Conservation (phyloP, 768 basidiomycete genomes). For the Rhizopogon vinicolor region DNA sequence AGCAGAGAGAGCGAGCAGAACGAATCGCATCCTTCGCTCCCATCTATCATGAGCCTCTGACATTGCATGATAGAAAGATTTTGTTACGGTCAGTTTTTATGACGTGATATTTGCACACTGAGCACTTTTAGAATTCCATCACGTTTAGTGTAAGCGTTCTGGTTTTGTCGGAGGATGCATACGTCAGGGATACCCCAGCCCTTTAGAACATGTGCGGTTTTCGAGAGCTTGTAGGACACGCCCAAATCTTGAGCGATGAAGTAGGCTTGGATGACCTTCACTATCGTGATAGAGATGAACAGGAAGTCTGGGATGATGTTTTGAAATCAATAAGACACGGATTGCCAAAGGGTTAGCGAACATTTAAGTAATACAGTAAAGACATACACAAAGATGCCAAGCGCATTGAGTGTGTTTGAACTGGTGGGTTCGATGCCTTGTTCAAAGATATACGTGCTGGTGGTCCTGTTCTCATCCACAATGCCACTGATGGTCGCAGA, state of each 20-base stretch:
- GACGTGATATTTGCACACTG: slow-evolving; percentile 39
- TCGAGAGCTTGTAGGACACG: slow-evolving; percentile 89
- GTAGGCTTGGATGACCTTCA: slow-evolving; percentile 96
- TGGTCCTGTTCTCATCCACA: slow-evolving; percentile 51
- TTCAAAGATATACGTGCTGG: slow-evolving; percentile 75
- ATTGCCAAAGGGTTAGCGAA: slow-evolving; percentile 34
- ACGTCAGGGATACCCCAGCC: slow-evolving; percentile 98
- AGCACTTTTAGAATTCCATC: slow-evolving; percentile 98
- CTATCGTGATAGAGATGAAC: slow-evolving; percentile 96
- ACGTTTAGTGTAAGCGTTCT: slow-evolving; percentile 97
- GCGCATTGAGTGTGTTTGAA: slow-evolving; percentile 61
- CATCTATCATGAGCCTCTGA: no score
- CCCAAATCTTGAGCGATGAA: slow-evolving; percentile 96
- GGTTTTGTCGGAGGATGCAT: slow-evolving; percentile 91
- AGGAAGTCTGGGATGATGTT: slow-evolving; percentile 95
- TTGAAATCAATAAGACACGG: slow-evolving; percentile 96
- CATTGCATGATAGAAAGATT: no score
- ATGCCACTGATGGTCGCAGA: slow-evolving; percentile 76
- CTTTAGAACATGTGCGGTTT: slow-evolving; percentile 89
- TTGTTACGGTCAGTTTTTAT: no score
- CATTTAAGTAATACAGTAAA: not conserved
- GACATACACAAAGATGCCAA: slow-evolving; percentile 89
- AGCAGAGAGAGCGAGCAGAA: no score
- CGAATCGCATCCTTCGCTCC: no score
- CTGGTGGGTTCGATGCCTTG: slow-evolving; percentile 54